Evolutionary conservation across 805 yeast genomes (phyloP), one percentile per base, ranked within the genome.

Genomic region (Zygotorulaspora florentina): DNA sequence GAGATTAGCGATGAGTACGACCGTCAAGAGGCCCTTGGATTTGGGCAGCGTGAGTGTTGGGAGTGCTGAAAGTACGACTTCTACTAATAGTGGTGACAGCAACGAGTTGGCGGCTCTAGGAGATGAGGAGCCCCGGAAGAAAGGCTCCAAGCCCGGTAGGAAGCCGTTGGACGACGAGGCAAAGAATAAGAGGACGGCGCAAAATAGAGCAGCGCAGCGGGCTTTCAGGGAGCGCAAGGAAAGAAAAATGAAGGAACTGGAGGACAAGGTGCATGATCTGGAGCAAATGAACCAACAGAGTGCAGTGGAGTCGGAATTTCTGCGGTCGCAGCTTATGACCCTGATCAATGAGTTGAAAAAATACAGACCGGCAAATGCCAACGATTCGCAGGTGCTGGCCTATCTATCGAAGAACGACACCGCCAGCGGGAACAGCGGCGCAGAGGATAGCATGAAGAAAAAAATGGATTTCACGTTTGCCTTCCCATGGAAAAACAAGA

Each of bases 171-270:
- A 83, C 8, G 75, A 78, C 15, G 95, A 88, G 55, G 90, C 95
- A 8, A 88, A 85, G 62, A 81, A 80, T 58, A 91, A 87, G 72
- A 75, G 99, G 56, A 88, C 96, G 12, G 97, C 97, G 2, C 98
- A 93, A 69, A 91, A 93, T 66, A 77, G 98, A 58, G 97, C 97
- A 2, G 98, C 98, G n/a, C 99, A 93, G 68, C 74, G 98, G 45
- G 98, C 98, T 6, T 91, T 88, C 68, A 74, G 98, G 46, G 98
- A 93, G 67, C 79, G 98, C 50, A 91, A 91, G 65, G 98, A 91
- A 65, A 75, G 75, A 41, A 87, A 86, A 60, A 77, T 93, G 81
- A 79, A 80, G 60, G 96, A 88, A 53, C 73, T 91, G 50, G 96
- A 90, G 62, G 81, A 80, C 39, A 82, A 86, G 55, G 95, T 91